Conservation (phyloP, 192 early-diverging fungal species). For the Entomortierella parvispora region DNA sequence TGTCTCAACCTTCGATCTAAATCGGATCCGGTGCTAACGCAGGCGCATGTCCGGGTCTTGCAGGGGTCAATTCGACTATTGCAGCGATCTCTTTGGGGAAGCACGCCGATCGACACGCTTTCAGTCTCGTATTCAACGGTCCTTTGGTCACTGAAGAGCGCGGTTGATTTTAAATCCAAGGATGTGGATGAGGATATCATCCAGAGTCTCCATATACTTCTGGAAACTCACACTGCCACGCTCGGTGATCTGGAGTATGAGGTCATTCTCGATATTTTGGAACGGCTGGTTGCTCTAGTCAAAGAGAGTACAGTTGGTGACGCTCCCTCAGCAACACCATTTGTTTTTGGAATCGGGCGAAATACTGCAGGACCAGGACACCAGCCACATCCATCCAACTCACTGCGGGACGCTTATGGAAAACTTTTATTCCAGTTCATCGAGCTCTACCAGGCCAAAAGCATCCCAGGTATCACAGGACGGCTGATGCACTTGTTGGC, state of each 20-base stretch:
- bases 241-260: constrained; percentile 60
- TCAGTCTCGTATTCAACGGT: constrained; percentile 50
- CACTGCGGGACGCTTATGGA: constrained; percentile 38
- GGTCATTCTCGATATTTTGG: constrained; percentile 59
- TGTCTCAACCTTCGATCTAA: constrained; percentile 63
- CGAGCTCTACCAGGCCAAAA: constrained; percentile 20
- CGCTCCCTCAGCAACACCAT: constrained; percentile 5
- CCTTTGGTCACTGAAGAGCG: constrained; percentile 49
- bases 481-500: constrained; percentile 62
- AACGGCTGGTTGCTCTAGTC: constrained; percentile 8
- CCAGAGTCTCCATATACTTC: constrained; percentile 20
- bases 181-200: constrained; percentile 38
- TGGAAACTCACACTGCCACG: constrained; percentile 9
- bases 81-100: constrained; percentile 66
- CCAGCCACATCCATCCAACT: constrained; percentile 4
- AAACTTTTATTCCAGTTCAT: constrained; percentile 42
- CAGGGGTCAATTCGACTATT: constrained; percentile 69
- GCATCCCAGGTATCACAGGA: constrained; percentile 49
- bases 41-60: constrained; percentile 28
- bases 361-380: not conserved
- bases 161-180: constrained; percentile 28
- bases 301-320: constrained; percentile 20
- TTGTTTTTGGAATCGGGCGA: constrained; percentile 19
- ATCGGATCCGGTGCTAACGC: constrained; percentile 10
- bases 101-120: constrained; percentile 48